These are phyloP conservation scores for Colletotrichum sp. DNA, from an alignment of 2,329 filamentous ascomycete species.

Conservation along the genomic window DNA sequence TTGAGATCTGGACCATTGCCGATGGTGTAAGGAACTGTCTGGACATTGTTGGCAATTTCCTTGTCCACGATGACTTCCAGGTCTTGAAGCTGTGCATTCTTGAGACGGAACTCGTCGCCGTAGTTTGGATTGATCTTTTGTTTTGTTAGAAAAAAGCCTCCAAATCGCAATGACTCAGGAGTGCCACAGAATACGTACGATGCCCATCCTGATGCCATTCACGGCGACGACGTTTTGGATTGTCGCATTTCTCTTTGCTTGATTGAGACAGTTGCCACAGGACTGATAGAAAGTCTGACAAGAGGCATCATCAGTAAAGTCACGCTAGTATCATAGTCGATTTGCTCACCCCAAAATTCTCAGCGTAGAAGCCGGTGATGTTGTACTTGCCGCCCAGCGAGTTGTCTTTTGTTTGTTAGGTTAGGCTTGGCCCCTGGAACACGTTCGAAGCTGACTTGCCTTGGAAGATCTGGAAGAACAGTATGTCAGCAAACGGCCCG, in stretches of 20 bases:
- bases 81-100: constrained; percentile 29
- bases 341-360: constrained; percentile 24
- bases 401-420: constrained; percentile 21
- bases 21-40: constrained; percentile 28
- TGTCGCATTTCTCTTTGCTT: constrained; percentile 26
- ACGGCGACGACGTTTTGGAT: constrained; percentile 32
- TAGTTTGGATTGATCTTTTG: constrained; percentile 33
- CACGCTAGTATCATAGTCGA: neutral
- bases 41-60: constrained; percentile 33
- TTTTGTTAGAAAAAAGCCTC: neutral
- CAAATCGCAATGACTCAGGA: neutral
- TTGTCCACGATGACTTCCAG: constrained; percentile 29
- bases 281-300: constrained; percentile 30
- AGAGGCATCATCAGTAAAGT: neutral
- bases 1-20: constrained; percentile 31
- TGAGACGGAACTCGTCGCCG: constrained; percentile 32
- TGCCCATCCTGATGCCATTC: constrained; percentile 27
- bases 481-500: neutral
- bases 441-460: neutral
- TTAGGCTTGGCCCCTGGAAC: neutral
- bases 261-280: constrained; percentile 33
- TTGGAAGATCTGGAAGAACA: constrained; percentile 28
- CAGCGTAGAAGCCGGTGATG: constrained; percentile 33
- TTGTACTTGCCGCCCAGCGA: constrained; percentile 34
- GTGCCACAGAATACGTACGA: constrained; percentile 22